These are phyloP conservation scores for Tricladium varicosporioides DNA, from an alignment of 2,329 filamentous ascomycete species.

Conservation along the genomic window DNA sequence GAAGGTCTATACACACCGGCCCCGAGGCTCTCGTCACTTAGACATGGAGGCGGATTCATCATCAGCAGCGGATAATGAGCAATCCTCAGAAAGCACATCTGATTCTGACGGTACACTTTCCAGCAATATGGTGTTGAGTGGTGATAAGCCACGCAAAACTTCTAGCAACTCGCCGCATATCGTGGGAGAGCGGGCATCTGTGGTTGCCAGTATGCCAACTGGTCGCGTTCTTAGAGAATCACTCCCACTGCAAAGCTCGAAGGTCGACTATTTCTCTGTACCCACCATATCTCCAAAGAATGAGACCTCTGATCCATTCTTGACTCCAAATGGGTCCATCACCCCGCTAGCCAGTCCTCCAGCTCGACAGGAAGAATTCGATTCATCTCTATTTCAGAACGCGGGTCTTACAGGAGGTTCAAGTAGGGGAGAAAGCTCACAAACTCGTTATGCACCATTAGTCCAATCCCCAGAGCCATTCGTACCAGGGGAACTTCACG, in stretches of 20 bases:
- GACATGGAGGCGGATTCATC: constrained; percentile 19
- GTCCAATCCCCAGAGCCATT: constrained; percentile 31
- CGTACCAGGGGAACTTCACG: constrained; percentile 36
- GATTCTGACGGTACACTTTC: constrained; percentile 31
- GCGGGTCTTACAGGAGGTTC: background rate
- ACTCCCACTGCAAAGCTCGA: constrained; percentile 14
- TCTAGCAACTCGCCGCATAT: background rate
- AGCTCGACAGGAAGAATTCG: background rate
- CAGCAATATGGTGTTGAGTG: constrained; percentile 10
- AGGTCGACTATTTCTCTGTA: constrained; percentile 24
- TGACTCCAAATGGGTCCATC: constrained; percentile 10
- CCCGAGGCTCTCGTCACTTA: constrained; percentile 14
- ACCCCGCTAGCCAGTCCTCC: background rate
- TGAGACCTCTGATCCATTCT: constrained; percentile 24
- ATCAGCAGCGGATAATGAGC: constrained; percentile 32
- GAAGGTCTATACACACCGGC: constrained; percentile 20
- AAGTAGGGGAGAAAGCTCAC: constrained; percentile 6
- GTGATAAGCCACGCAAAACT: constrained; percentile 6
- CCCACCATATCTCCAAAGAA: constrained; percentile 16
- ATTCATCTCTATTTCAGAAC: background rate
- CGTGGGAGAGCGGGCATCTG: background rate
- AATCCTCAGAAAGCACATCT: constrained; percentile 29
- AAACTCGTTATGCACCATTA: constrained; percentile 7
- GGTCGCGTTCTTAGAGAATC: background rate
- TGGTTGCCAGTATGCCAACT: background rate